These are phyloP conservation scores for Eucalyptus decipiens DNA, from an alignment of 345 rosid species.

Conservation along the genomic window DNA sequence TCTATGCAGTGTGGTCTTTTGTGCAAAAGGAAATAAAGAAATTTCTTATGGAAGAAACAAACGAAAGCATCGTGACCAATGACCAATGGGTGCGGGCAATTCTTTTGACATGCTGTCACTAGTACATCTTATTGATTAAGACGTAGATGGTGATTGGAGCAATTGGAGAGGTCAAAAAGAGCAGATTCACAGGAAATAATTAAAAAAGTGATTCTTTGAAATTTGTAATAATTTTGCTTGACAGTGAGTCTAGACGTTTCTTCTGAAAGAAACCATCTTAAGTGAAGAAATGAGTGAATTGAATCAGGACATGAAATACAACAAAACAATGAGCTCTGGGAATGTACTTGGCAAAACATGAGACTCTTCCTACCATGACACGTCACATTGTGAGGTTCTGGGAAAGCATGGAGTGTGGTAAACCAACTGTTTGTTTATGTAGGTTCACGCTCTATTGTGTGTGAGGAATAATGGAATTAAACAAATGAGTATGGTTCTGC, in stretches of 20 bases:
- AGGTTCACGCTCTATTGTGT: neutral
- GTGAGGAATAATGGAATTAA: neutral
- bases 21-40: neutral
- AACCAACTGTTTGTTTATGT: neutral
- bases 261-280: neutral
- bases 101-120: neutral
- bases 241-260: neutral
- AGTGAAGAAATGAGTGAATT: neutral
- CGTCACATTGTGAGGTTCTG: neutral
- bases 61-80: neutral
- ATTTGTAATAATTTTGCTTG: neutral
- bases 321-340: neutral
- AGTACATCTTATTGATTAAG: neutral
- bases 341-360: neutral
- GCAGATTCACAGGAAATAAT: neutral
- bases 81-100: neutral
- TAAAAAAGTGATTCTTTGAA: neutral
- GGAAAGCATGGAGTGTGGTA: neutral
- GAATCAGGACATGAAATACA: neutral
- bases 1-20: neutral
- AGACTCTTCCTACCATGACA: neutral
- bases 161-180: neutral
- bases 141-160: neutral
- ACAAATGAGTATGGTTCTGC: neutral
- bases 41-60: neutral